Conservation (phyloP, 2,329 filamentous ascomycete species). For the Sordariomycetes sp. region DNA sequence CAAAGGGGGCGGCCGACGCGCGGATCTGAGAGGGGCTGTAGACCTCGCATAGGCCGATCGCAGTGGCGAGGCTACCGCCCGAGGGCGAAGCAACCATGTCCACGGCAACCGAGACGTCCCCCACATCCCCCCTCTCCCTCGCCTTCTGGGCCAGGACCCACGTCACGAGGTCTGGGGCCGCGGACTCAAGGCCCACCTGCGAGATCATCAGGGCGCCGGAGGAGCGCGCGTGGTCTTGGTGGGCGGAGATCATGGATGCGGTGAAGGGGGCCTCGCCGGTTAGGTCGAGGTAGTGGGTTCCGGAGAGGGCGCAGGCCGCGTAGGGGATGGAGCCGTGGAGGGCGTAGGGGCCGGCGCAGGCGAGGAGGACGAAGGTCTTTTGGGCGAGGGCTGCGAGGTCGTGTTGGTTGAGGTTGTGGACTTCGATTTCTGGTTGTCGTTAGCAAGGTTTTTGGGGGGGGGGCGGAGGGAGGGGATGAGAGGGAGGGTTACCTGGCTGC, state of each 20-base stretch:
- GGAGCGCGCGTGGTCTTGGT: conserved; percentile 35
- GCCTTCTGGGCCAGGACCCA: conserved; percentile 38
- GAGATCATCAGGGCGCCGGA: conserved; percentile 47
- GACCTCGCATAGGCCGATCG: conserved; percentile 43
- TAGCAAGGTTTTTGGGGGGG: background rate
- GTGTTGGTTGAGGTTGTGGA: conserved; percentile 31
- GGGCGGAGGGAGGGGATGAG: background rate
- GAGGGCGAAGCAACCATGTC: conserved; percentile 37
- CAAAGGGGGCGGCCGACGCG: conserved; percentile 34
- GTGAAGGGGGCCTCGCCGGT: conserved; percentile 49
- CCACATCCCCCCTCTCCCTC: conserved; percentile 33
- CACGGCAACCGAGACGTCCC: conserved; percentile 39
- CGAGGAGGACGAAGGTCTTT: conserved; percentile 43
- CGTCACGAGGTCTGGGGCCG: conserved; percentile 44
- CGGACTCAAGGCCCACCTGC: conserved; percentile 49
- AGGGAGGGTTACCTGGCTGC: conserved; percentile 43
- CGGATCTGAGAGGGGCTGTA: conserved; percentile 34
- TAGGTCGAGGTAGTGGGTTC: conserved; percentile 52
- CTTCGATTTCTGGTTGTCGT: conserved; percentile 30
- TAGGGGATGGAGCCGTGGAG: conserved; percentile 44
- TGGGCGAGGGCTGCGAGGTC: conserved; percentile 31
- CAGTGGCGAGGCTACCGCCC: conserved; percentile 56
- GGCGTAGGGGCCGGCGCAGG: conserved; percentile 46
- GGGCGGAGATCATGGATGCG: conserved; percentile 45
- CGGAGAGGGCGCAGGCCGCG: conserved; percentile 46